Conservation (phyloP, 805 yeast species). For the Kazachstania martiniae region DNA sequence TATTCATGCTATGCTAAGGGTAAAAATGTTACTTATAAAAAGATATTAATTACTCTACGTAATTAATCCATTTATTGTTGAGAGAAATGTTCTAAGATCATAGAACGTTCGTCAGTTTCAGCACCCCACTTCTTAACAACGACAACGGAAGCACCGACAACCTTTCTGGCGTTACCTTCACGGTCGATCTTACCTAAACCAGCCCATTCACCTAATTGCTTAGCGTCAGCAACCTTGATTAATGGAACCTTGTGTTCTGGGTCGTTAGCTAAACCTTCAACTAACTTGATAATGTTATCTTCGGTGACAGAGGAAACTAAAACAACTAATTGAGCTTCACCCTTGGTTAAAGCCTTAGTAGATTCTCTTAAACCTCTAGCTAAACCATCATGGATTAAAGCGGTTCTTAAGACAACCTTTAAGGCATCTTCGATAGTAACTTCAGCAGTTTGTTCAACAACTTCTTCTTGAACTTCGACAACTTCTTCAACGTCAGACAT, state of each 20-base stretch:
- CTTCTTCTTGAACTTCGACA: conserved; percentile 64
- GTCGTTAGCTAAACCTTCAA: conserved; percentile 98
- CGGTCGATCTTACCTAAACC: conserved; percentile 99
- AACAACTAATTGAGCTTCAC: conserved; percentile 97
- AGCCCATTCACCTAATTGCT: conserved; percentile 99
- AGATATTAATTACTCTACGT: background rate
- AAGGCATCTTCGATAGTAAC: conserved; percentile 97
- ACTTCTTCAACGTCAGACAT: conserved; percentile 44
- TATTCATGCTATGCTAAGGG: background rate
- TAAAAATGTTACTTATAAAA: conserved; percentile 1
- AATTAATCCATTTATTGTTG: conserved; percentile 48
- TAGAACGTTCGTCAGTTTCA: conserved; percentile 94
- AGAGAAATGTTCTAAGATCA: conserved; percentile 91
- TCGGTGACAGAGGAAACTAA: conserved; percentile 98
- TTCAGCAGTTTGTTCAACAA: conserved; percentile 75
- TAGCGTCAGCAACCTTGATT: conserved; percentile 98
- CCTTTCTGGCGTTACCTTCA: conserved; percentile 99
- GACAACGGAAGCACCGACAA: conserved; percentile 99
- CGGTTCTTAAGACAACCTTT: conserved; percentile 94
- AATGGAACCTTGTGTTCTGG: conserved; percentile 93
- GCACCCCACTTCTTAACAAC: conserved; percentile 99
- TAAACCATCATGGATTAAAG: conserved; percentile 97
- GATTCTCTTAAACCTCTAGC: conserved; percentile 99
- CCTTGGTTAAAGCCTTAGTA: conserved; percentile 94
- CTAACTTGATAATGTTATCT: conserved; percentile 90